Evolutionary conservation across 2,329 filamentous ascomycete genomes (phyloP), one percentile per base, ranked within the genome.

Genomic region (Pestalotiopsis sp.): DNA sequence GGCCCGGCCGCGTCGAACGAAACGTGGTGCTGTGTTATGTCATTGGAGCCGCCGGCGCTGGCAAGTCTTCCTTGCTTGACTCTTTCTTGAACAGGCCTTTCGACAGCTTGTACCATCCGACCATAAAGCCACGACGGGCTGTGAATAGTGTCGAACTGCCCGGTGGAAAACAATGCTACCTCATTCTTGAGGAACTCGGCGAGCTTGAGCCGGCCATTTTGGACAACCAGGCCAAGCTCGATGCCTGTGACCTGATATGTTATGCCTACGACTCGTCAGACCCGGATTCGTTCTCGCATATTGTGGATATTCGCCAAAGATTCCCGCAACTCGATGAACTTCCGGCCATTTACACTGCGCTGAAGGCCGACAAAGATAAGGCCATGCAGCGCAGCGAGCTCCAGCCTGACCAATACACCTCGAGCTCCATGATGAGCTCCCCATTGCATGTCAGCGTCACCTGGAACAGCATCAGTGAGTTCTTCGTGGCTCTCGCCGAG

Each of bases 241-340:
- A 97, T 75, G 91, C 94, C 5, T 98, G 95, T 79, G 96, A 99
- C 79, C 86, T 99, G 26, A 87, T 99, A 59, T 97, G 95, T 80
- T 98, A 97, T 80, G 91, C 94, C 0, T 99, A 98, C 81, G 96
- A 99, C 81, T 98, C 95, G 2, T 97, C 94, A 1, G 94, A 99
- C 70, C 95, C 96, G 0, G 94, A 98, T 78, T 97, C 94, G 3
- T 99, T 99, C 79, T 90, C 92, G 1, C 94, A 98, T 76, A 94
- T 99, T 65, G 92, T 95, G 48, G 88, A 92, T 20, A 84, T 98
- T 62, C 90, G 94, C 57, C 86, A 88, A 66, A 92, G 91, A 74
- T 92, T 95, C 72, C 90, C 94, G 0, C 91, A 96, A 66, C 86
- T 99, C 2, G 92, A 97, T 77, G 90, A 93, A n/a, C 83, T 99